These are phyloP conservation scores for Diaporthe longicolla DNA, from an alignment of 2,329 filamentous ascomycete genomes.

Conservation along the genomic window DNA sequence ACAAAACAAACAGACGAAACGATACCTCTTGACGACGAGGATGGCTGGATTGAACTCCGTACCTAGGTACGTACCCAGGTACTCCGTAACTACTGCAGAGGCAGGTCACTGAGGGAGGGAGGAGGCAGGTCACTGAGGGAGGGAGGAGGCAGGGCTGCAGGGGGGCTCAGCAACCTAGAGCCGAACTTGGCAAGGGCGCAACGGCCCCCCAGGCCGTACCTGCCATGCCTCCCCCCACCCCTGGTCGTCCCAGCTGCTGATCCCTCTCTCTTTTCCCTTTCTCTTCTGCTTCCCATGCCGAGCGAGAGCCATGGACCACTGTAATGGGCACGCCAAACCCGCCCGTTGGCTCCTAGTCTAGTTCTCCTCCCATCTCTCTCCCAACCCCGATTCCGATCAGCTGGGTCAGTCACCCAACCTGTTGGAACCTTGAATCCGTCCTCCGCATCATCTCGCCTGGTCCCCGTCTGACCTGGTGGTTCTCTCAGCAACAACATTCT, in stretches of 20 bases:
- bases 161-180: constrained; percentile 16
- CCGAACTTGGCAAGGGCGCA: constrained; percentile 11
- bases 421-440: constrained; percentile 30
- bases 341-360: constrained; percentile 13
- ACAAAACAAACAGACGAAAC: background rate
- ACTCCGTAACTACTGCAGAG: no score
- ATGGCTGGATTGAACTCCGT: background rate
- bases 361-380: constrained; percentile 21
- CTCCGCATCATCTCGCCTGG: background rate
- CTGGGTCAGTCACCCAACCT: constrained; percentile 22
- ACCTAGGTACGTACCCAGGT: no score
- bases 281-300: background rate
- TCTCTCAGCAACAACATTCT: background rate
- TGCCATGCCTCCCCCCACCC: background rate
- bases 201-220: constrained; percentile 3
- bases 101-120: no score
- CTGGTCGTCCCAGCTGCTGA: constrained; percentile 19
- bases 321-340: constrained; percentile 17
- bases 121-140: background rate
- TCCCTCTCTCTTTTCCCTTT: background rate
- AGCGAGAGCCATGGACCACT: background rate
- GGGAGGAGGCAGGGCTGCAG: constrained; percentile 24
- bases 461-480: background rate
- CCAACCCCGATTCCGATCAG: constrained; percentile 32
- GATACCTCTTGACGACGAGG: background rate